These are phyloP conservation scores for Ammopiptanthus mongolicus DNA, from an alignment of 306 rosid genomes.

Conservation along the genomic window DNA sequence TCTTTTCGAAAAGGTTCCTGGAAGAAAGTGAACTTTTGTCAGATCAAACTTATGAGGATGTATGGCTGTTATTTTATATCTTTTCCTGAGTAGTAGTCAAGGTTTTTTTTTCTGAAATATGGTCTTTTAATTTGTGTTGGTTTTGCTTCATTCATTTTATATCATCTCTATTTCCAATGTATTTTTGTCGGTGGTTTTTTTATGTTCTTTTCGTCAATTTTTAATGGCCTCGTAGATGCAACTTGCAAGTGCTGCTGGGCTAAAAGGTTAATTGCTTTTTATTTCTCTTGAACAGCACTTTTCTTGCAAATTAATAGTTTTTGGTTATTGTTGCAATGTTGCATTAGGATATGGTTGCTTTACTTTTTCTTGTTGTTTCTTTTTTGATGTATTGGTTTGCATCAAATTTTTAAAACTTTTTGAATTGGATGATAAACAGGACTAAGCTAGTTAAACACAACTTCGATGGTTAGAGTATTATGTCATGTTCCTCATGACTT, in stretches of 20 bases:
- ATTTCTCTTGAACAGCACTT: not conserved
- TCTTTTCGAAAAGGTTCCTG: not conserved
- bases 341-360: not conserved
- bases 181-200: not conserved
- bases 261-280: not conserved
- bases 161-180: not conserved
- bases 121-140: not conserved
- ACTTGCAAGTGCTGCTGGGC: not conserved
- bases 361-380: not conserved
- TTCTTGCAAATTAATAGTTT: not conserved
- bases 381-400: not conserved
- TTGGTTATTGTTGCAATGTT: not conserved
- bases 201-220: not conserved
- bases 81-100: not conserved
- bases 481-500: not conserved
- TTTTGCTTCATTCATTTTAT: not conserved
- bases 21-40: not conserved
- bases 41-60: not conserved
- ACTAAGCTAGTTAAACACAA: not conserved
- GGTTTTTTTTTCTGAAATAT: slow-evolving; percentile 9
- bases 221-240: not conserved
- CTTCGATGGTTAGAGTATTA: not conserved
- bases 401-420: not conserved
- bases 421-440: not conserved
- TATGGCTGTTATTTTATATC: not conserved